These are phyloP conservation scores for Protomyces macrosporus DNA, from an alignment of 1,139 yeast species.

Conservation along the genomic window DNA sequence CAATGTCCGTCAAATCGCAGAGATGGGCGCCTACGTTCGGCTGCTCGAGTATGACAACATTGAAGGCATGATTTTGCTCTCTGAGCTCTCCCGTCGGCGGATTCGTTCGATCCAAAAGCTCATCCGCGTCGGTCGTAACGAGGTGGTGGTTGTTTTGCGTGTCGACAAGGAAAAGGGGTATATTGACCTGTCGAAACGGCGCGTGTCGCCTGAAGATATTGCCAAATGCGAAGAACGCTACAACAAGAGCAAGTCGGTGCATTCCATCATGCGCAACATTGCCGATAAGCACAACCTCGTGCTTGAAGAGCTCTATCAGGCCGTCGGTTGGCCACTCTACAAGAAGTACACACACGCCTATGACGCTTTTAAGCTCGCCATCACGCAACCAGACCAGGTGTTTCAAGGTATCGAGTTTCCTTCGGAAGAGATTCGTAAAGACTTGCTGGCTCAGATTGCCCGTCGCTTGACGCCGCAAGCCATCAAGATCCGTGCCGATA, in stretches of 20 bases:
- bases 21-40: conserved; percentile 54
- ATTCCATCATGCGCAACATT: conserved; percentile 93
- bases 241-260: conserved; percentile 94
- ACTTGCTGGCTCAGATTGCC: conserved; percentile 47
- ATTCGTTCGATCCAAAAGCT: conserved; percentile 95
- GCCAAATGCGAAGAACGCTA: conserved; percentile 96
- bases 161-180: conserved; percentile 98
- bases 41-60: conserved; percentile 93
- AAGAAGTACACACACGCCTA: conserved; percentile 94
- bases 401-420: conserved; percentile 78
- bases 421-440: conserved; percentile 41
- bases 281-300: conserved; percentile 92
- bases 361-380: conserved; percentile 94
- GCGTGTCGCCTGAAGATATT: conserved; percentile 97
- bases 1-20: conserved; percentile 34
- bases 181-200: conserved; percentile 94
- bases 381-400: conserved; percentile 64
- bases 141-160: conserved; percentile 97
- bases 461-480: conserved; percentile 97
- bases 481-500: conserved; percentile 93
- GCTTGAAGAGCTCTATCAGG: conserved; percentile 75
- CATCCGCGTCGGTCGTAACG: conserved; percentile 97
- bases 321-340: conserved; percentile 96
- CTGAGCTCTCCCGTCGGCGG: conserved; percentile 97
- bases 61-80: conserved; percentile 95